Evolutionary conservation across 305 asterid genomes (phyloP), one percentile per base, ranked within the genome.

Genomic region (Fraxinus sp.): DNA sequence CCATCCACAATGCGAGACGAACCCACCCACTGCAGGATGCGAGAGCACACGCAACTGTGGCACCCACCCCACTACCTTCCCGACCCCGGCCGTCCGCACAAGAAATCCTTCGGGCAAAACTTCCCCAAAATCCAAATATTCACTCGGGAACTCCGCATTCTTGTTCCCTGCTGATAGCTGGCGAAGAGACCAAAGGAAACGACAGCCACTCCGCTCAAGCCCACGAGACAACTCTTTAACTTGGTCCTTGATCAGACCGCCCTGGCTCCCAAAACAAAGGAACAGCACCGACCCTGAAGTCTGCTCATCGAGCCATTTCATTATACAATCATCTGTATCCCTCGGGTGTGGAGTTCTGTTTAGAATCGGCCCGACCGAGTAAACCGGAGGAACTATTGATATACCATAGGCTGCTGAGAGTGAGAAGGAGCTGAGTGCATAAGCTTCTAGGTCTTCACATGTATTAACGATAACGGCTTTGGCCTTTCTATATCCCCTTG

Each of bases 1-100:
- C 98, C 98, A 94, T 0, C 97, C 97, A 16, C 98, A 94, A 62
- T 93, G 98, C 9, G 97, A 91, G 2, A 94, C 89, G 70, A 94
- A 94, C 0, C 97, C 97, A 0, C 97, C 95, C 22, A 90, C 88
- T 0, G 95, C 89, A 13, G 75, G 74, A 3, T 91, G 92, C 2
- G 92, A 86, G 28, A 94, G 84, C 18, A 91, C 92, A 0, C 83
- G 86, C 77, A 90, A 62, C 80, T 94, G 97, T 0, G 97, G 95
- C 0, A 84, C 89, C 95, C 97, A 94, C 5, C 97, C 97, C 6
- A 85, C 92, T 0, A 94, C 90, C 80, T 80, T 91, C 28, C 97
- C 97, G 8, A 55, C 78, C 0, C 64, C 79, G 14, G 79, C 32
- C 0, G 94, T 94, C 76, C 95, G 81, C 0, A 84, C 89, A 3